These are phyloP conservation scores for Pseudogymnoascus pannorum DNA, from an alignment of 2,329 filamentous ascomycete species.

Conservation along the genomic window DNA sequence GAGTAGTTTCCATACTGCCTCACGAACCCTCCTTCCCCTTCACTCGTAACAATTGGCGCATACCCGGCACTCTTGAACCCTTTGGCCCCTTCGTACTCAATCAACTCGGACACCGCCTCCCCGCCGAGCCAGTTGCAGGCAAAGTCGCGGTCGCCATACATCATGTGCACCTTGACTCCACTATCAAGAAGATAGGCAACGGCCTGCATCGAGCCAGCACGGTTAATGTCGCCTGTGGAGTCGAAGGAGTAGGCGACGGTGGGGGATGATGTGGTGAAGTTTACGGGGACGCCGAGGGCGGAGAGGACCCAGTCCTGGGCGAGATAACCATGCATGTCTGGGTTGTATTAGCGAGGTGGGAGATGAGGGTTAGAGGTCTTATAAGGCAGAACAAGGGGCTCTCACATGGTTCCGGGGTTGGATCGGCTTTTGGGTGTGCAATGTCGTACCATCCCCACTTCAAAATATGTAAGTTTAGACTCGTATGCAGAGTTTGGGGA, in stretches of 20 bases:
- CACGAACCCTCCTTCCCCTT: conserved; percentile 60
- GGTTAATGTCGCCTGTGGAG: conserved; percentile 53
- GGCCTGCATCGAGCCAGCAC: conserved; percentile 51
- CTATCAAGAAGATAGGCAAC: conserved; percentile 53
- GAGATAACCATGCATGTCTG: conserved; percentile 14
- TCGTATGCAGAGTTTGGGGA: conserved; percentile 36
- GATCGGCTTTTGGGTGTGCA: conserved; percentile 18
- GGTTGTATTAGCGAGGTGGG: not conserved
- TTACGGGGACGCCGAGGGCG: conserved; percentile 55
- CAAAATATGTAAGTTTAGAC: not conserved
- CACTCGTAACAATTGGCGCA: conserved; percentile 61
- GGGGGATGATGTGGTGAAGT: conserved; percentile 46
- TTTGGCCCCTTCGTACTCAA: conserved; percentile 38
- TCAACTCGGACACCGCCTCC: conserved; percentile 59
- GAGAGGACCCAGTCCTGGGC: conserved; percentile 37
- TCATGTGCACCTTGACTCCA: conserved; percentile 61
- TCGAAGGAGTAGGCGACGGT: conserved; percentile 41
- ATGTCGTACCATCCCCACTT: conserved; percentile 27
- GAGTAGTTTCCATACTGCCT: conserved; percentile 70
- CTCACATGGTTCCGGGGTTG: not conserved
- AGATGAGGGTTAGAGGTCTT: conserved; percentile 39
- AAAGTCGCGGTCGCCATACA: conserved; percentile 61
- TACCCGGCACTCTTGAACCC: conserved; percentile 63
- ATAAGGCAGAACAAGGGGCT: not conserved
- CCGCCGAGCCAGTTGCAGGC: conserved; percentile 69